phyloP scores from a whole-genome alignment of 176 grass and related monocot species.

The Paspalum vaginatum region DNA sequence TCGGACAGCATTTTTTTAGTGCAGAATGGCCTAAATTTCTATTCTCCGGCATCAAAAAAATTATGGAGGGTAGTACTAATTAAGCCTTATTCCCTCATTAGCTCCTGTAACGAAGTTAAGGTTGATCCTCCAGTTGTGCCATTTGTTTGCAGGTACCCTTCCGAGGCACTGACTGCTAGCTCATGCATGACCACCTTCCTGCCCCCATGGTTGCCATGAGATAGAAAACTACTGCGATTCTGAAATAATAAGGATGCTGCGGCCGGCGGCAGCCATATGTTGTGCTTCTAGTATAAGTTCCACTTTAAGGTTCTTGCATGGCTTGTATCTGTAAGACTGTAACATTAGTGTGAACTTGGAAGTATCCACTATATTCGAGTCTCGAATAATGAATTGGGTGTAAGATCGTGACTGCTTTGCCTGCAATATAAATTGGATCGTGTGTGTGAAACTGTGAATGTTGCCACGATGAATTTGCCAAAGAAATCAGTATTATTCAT shows the following conservation, averaged over 20 bases:
- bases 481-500: background rate
- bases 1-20: too few species aligned
- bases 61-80: too few species aligned
- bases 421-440: background rate
- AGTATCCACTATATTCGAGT: background rate
- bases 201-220: constrained; percentile 79
- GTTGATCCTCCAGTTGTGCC: background rate
- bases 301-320: constrained; percentile 10
- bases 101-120: background rate
- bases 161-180: constrained; percentile 66
- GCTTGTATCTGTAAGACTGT: constrained; percentile 19
- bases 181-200: constrained; percentile 76
- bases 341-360: constrained; percentile 8
- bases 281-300: constrained; percentile 11
- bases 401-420: background rate
- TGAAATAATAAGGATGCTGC: constrained; percentile 36
- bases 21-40: too few species aligned
- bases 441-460: background rate
- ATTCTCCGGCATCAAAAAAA: too few species aligned
- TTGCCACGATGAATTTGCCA: background rate
- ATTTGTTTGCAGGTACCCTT: constrained; percentile 65
- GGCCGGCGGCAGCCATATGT: background rate
- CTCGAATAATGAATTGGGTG: background rate
- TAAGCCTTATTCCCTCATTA: background rate
- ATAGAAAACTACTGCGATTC: background rate